Evolutionary conservation across 495 filamentous ascomycete species (phyloP), one percentile per base, ranked within the genome.

Genomic region (Penicillium taxi): DNA sequence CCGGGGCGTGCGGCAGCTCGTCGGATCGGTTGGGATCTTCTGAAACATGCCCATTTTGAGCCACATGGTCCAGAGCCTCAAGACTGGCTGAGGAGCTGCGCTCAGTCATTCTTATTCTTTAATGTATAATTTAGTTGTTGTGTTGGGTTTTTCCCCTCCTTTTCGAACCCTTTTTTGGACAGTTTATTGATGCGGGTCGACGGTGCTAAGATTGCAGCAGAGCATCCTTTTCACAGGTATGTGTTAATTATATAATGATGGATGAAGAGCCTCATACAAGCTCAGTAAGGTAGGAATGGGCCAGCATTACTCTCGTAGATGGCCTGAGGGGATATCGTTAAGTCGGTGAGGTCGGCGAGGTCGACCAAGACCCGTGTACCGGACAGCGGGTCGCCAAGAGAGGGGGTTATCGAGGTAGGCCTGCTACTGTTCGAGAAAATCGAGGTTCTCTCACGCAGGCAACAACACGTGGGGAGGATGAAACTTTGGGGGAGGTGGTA

Each of bases 381-480:
- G 46, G 58, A 63, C 58, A 59, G 44, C 56, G 53, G 56, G 38
- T 32, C 31, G 33, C 26, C 25, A 33, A 37, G 30, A 25, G 29
- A 42, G 24, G 39, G 32, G 40, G 41, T 16, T 41, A 52, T 32
- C 41, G 35, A 39, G 32, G 48, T 50, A 56, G 52, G 53, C 58
- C 53, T 52, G 57, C 55, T 66, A 61, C 55, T 50, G 56, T 58
- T 55, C 62, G 58, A 61, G 57, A 48, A 38, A 38, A 9, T 41
- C 55, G 29, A 26, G 43, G 21, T 17, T 37, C 43, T 31, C 35
- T 54, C 33, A 35, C 26, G 32, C 35, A 26, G 4, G 18, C 5
- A 15, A 28, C 32, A 37, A 45, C 48, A 46, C 45, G 52, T 55
- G 52, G 47, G 35, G 32, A 17, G 24, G 12, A 14, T 22, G 26